Conservation (phyloP, 139 green algal species). For the Closterium sp. region DNA sequence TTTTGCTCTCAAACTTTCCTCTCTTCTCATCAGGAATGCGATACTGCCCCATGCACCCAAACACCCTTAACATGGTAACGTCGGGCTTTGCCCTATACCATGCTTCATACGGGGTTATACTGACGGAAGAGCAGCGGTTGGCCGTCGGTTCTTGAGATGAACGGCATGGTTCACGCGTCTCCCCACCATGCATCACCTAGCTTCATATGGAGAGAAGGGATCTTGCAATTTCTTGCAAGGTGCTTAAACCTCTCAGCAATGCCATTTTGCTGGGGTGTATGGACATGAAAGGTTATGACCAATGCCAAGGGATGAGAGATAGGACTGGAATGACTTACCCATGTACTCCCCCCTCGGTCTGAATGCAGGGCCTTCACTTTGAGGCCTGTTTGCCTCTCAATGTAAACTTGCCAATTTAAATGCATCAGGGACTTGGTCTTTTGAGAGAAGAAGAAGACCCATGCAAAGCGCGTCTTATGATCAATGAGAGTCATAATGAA, state of each 20-base stretch:
- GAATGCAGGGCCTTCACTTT: neutral
- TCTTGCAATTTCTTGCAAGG: neutral
- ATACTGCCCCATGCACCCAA: neutral
- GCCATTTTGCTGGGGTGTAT: neutral
- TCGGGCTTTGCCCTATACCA: neutral
- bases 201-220: neutral
- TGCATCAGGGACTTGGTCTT: neutral
- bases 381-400: neutral
- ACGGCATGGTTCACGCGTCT: neutral
- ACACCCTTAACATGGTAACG: neutral
- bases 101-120: neutral
- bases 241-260: neutral
- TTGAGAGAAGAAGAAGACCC: neutral
- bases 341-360: neutral
- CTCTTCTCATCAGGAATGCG: neutral
- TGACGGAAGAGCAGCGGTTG: neutral
- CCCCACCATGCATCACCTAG: neutral
- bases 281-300: neutral
- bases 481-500: neutral
- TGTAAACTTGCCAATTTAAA: neutral
- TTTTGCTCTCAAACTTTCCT: neutral
- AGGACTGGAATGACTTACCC: neutral
- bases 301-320: neutral
- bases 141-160: neutral
- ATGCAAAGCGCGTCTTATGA: neutral